Evolutionary conservation across 257 asterid genomes (phyloP).

Genomic region (Cordia subcordata): DNA sequence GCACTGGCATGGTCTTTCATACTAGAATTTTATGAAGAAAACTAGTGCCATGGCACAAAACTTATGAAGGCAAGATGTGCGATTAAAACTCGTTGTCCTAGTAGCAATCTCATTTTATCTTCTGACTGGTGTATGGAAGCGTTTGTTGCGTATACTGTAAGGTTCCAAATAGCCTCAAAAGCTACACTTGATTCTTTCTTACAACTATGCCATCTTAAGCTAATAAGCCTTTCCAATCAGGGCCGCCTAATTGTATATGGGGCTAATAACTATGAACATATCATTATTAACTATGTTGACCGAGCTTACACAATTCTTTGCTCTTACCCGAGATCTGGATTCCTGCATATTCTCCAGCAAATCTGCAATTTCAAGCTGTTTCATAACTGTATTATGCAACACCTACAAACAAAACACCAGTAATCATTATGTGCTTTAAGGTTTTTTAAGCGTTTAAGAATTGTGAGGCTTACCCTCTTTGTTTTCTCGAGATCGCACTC

Average conservation of each 20-base stretch:
- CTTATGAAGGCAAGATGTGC: no score
- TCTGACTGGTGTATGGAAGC: no score
- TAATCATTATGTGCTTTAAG: not conserved
- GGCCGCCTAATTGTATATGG: no score
- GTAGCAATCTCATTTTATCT: no score
- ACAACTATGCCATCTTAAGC: no score
- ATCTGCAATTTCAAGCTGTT: slow-evolving; percentile 75
- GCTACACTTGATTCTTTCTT: no score
- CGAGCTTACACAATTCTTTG: not conserved
- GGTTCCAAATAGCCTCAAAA: no score
- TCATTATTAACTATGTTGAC: not conserved
- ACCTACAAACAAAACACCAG: slow-evolving; percentile 43
- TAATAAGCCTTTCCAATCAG: no score
- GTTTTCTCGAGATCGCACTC: slow-evolving; percentile 85
- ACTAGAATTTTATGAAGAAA: not conserved
- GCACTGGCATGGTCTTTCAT: not conserved
- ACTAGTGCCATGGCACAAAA: no score
- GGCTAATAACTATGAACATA: no score
- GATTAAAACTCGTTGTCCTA: no score
- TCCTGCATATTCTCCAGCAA: slow-evolving; percentile 61
- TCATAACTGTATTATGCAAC: slow-evolving; percentile 56
- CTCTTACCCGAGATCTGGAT: slow-evolving; percentile 55
- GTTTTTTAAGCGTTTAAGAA: not conserved
- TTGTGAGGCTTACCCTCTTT: slow-evolving; percentile 53
- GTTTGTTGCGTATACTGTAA: no score